Percentiles rank a stretch among this genome's conserved stretches.
These are phyloP conservation scores for Metarhizium sp. DNA, from an alignment of 2,329 filamentous ascomycete genomes.

Conservation along the genomic window DNA sequence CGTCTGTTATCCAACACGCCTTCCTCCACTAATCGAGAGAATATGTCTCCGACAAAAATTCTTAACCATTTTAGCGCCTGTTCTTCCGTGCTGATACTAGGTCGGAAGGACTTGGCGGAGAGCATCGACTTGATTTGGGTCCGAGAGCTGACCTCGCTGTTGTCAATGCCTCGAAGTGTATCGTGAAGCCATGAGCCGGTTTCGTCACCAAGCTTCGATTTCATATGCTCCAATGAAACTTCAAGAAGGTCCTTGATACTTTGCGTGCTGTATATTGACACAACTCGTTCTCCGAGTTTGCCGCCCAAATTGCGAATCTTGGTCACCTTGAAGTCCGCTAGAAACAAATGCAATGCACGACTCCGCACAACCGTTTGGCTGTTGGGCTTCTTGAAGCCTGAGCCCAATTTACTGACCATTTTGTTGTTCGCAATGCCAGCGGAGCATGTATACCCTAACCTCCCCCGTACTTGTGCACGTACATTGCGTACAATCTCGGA, in stretches of 20 bases:
- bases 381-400: conserved; percentile 86
- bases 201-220: conserved; percentile 71
- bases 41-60: conserved; percentile 90
- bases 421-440: conserved; percentile 86
- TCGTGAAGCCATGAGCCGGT: conserved; percentile 80
- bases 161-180: conserved; percentile 76
- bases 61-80: conserved; percentile 78
- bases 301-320: conserved; percentile 94
- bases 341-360: conserved; percentile 68
- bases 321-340: conserved; percentile 81
- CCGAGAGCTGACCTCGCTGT: conserved; percentile 78
- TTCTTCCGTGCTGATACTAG: conserved; percentile 66
- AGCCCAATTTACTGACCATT: conserved; percentile 89
- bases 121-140: conserved; percentile 97
- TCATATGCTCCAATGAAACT: conserved; percentile 65
- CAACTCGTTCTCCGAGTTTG: conserved; percentile 82
- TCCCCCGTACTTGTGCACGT: conserved; percentile 56
- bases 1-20: conserved; percentile 81
- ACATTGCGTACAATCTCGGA: conserved; percentile 81
- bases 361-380: conserved; percentile 89
- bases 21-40: conserved; percentile 80
- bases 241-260: conserved; percentile 64
- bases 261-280: conserved; percentile 73
- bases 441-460: conserved; percentile 82
- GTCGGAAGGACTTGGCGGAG: conserved; percentile 89